Percentiles rank a stretch among this genome's conserved stretches.
These are phyloP conservation scores for Botrytis medusae DNA, from an alignment of 2,329 filamentous ascomycete genomes.

Conservation along the genomic window DNA sequence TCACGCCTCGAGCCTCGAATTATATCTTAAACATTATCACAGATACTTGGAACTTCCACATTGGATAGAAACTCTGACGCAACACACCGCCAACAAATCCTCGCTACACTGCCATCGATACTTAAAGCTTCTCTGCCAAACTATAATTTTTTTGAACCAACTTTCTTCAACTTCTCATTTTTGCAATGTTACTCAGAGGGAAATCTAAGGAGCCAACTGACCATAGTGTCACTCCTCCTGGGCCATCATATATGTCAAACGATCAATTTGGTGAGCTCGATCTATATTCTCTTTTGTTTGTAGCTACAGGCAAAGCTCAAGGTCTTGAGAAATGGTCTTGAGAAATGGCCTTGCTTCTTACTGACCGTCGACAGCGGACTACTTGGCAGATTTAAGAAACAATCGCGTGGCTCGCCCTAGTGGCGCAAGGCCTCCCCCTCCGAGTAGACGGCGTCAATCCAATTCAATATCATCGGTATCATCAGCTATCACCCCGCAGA, in stretches of 20 bases:
- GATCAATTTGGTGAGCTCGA: constrained; percentile 61
- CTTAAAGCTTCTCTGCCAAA: not conserved
- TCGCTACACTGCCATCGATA: constrained; percentile 8
- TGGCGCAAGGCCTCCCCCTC: constrained; percentile 65
- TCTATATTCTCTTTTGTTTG: not conserved
- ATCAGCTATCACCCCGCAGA: constrained; percentile 13
- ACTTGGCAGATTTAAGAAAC: constrained; percentile 68
- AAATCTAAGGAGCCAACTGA: constrained; percentile 39
- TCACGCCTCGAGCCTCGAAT: constrained; percentile 11
- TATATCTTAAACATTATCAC: constrained; percentile 1
- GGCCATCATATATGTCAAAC: constrained; percentile 63
- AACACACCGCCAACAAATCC: constrained; percentile 17
- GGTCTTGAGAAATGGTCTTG: not conserved
- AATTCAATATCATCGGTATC: constrained; percentile 43
- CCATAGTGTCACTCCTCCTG: constrained; percentile 60
- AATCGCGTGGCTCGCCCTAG: constrained; percentile 67
- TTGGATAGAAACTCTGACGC: constrained; percentile 17
- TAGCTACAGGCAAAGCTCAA: not conserved
- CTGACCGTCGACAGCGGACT: constrained; percentile 54
- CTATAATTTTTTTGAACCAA: constrained; percentile 4
- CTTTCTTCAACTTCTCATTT: not conserved
- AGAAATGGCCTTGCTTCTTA: constrained; percentile 2
- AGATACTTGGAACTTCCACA: constrained; percentile 21
- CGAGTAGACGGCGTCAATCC: constrained; percentile 39
- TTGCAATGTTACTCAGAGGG: constrained; percentile 35